Percentiles rank a stretch among this genome's conserved stretches.
phyloP scores from a whole-genome alignment of 331 rosid species.

The Pyrus hybrid region DNA sequence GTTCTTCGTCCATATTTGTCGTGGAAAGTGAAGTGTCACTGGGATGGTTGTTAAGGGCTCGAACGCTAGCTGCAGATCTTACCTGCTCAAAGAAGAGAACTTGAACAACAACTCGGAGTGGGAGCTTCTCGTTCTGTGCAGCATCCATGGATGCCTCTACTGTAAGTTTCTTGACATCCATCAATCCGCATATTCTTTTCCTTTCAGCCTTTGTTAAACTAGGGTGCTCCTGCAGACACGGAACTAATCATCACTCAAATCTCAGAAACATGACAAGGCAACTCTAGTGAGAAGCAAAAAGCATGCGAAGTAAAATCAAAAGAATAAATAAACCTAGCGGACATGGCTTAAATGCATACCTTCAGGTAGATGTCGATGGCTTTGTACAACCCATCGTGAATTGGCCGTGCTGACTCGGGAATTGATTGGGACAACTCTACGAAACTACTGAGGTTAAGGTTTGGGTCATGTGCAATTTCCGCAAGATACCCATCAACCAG shows the following conservation, averaged over 20 bases:
- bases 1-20: slow-evolving; percentile 33
- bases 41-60: slow-evolving; percentile 14
- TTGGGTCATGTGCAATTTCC: slow-evolving; percentile 64
- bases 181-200: slow-evolving; percentile 58
- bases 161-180: no score
- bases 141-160: slow-evolving; percentile 73
- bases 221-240: slow-evolving; percentile 63
- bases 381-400: slow-evolving; percentile 78
- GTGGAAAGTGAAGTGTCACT: slow-evolving; percentile 12
- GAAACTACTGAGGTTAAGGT: slow-evolving; percentile 51
- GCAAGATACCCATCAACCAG: slow-evolving; percentile 65
- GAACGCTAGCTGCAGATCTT: slow-evolving; percentile 38
- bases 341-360: slow-evolving; percentile 30
- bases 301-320: not conserved
- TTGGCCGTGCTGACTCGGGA: slow-evolving; percentile 66
- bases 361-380: slow-evolving; percentile 74
- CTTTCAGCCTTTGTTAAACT: slow-evolving; percentile 62
- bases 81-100: slow-evolving; percentile 88
- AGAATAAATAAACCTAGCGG: not conserved
- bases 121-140: slow-evolving; percentile 88
- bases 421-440: slow-evolving; percentile 53
- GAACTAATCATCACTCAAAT: not conserved
- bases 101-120: slow-evolving; percentile 87
- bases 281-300: not conserved
- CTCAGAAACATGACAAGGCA: not conserved